Conservation (phyloP, 2,329 filamentous ascomycete genomes). For the Huntiella bhutanensis region DNA sequence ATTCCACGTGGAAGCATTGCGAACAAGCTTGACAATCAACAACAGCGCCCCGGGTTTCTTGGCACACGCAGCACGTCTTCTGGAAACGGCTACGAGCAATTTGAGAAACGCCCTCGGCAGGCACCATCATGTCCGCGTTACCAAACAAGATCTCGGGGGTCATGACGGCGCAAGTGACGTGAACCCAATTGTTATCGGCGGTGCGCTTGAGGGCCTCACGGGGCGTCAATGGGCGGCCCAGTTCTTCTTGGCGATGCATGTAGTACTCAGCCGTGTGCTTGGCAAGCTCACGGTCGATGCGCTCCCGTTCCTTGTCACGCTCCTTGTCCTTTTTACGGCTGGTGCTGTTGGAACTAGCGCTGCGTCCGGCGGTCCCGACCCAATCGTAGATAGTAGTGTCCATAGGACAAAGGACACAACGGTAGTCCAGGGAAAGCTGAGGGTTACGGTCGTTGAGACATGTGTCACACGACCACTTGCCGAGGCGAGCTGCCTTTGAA, state of each 20-base stretch:
- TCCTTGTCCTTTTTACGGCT: slow-evolving; percentile 71
- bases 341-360: slow-evolving; percentile 14
- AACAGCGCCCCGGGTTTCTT: slow-evolving; percentile 56
- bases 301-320: slow-evolving; percentile 78
- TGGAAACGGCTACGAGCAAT: slow-evolving; percentile 57
- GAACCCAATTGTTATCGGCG: slow-evolving; percentile 94
- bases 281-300: slow-evolving; percentile 66
- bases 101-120: slow-evolving; percentile 75
- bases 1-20: slow-evolving; percentile 62
- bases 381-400: slow-evolving; percentile 66
- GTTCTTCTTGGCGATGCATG: slow-evolving; percentile 61
- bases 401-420: slow-evolving; percentile 80
- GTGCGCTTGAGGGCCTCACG: slow-evolving; percentile 86
- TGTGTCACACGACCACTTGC: slow-evolving; percentile 91
- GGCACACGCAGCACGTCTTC: slow-evolving; percentile 70
- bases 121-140: slow-evolving; percentile 60
- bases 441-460: slow-evolving; percentile 87
- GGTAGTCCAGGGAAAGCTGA: slow-evolving; percentile 81
- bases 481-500: slow-evolving; percentile 26
- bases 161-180: slow-evolving; percentile 84
- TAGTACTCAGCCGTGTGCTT: slow-evolving; percentile 66
- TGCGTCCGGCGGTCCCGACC: slow-evolving; percentile 48
- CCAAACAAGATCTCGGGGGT: slow-evolving; percentile 86
- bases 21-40: slow-evolving; percentile 63
- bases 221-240: slow-evolving; percentile 65